A percentile compares a stretch with the other conserved stretches of the same genome.
These are phyloP conservation scores for Saccharomyces uvarum DNA, from an alignment of 1,139 yeast genomes.

Conservation along the genomic window DNA sequence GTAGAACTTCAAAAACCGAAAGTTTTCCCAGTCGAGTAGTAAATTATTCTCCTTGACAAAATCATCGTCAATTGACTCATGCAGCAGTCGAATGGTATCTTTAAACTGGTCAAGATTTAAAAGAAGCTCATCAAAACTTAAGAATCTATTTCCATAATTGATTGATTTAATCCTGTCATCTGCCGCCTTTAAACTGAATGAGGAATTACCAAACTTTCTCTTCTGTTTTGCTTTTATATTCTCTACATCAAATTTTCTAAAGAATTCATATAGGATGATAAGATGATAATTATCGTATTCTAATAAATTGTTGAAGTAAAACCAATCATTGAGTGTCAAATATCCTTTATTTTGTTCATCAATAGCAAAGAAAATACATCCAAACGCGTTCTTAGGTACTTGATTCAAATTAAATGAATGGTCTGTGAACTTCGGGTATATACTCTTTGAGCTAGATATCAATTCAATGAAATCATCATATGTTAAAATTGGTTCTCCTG, in stretches of 20 bases:
- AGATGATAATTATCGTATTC: constrained; percentile 52
- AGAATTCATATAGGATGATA: constrained; percentile 46
- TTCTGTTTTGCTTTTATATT: constrained; percentile 6
- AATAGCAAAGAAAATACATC: constrained; percentile 55
- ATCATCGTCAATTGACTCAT: constrained; percentile 29
- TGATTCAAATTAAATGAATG: constrained; percentile 31
- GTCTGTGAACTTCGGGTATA: constrained; percentile 30
- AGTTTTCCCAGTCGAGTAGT: constrained; percentile 33
- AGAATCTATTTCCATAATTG: constrained; percentile 36
- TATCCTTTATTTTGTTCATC: constrained; percentile 59
- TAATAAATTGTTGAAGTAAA: constrained; percentile 47
- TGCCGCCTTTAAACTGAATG: constrained; percentile 18
- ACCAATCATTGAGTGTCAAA: constrained; percentile 53
- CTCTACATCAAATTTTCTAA: constrained; percentile 35
- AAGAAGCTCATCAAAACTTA: constrained; percentile 34
- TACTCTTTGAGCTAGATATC: constrained; percentile 31
- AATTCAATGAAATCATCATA: constrained; percentile 33
- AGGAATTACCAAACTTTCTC: background rate
- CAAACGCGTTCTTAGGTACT: constrained; percentile 34
- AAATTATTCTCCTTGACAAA: constrained; percentile 24
- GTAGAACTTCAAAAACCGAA: constrained; percentile 26
- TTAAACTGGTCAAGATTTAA: constrained; percentile 30
- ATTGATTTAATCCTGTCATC: constrained; percentile 33
- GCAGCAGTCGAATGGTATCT: constrained; percentile 30
- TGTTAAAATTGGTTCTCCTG: constrained; percentile 30